phyloP scores from a whole-genome alignment of 164 flowering plant genomes.

The Vitis amurensis region DNA sequence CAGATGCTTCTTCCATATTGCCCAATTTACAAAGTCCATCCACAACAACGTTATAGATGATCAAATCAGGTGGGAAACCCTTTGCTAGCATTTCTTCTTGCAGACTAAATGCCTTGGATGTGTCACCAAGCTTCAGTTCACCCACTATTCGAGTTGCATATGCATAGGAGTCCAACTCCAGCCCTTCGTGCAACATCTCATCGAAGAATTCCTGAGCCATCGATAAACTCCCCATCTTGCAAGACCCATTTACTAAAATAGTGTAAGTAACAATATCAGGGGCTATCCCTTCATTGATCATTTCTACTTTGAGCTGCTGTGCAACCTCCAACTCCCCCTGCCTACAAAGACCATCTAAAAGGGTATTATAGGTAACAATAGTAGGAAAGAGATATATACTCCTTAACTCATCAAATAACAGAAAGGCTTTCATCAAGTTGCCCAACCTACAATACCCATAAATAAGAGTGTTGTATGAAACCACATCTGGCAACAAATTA shows the following conservation, averaged over 20 bases:
- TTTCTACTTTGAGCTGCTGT: slow-evolving; percentile 48
- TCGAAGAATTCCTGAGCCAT: slow-evolving; percentile 47
- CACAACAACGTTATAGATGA: slow-evolving; percentile 59
- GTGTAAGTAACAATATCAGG: slow-evolving; percentile 74
- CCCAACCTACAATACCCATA: slow-evolving; percentile 67
- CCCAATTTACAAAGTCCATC: slow-evolving; percentile 55
- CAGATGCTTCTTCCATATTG: slow-evolving; percentile 41
- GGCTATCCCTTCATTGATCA: slow-evolving; percentile 37
- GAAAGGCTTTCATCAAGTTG: slow-evolving; percentile 47
- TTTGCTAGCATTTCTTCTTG: slow-evolving; percentile 63
- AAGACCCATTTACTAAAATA: slow-evolving; percentile 54
- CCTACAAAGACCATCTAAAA: slow-evolving; percentile 60
- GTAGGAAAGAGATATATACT: slow-evolving; percentile 38
- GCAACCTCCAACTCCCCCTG: slow-evolving; percentile 50
- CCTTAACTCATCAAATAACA: slow-evolving; percentile 49
- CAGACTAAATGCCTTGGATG: slow-evolving; percentile 35
- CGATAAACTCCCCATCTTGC: slow-evolving; percentile 42
- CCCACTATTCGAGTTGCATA: slow-evolving; percentile 47
- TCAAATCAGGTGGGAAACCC: slow-evolving; percentile 50
- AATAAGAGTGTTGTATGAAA: slow-evolving; percentile 62
- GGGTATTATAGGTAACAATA: slow-evolving; percentile 61
- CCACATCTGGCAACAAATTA: slow-evolving; percentile 49
- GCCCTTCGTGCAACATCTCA: slow-evolving; percentile 59
- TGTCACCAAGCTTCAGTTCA: slow-evolving; percentile 49
- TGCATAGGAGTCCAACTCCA: slow-evolving; percentile 55